phyloP scores from a whole-genome alignment of 129 eudicot genomes.

The Pulicaria dysenterica region DNA sequence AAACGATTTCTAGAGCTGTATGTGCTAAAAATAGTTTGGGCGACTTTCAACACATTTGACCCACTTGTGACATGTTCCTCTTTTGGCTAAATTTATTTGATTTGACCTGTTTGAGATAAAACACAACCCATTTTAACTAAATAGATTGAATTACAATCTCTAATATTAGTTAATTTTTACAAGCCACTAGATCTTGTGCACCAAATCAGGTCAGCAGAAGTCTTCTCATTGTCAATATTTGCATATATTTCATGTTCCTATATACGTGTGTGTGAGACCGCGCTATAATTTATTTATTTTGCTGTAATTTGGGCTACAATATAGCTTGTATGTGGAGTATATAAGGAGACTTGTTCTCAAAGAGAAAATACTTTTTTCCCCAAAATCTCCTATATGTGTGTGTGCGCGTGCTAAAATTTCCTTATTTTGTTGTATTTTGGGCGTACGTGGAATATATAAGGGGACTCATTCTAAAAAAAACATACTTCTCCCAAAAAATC shows the following conservation, averaged over 20 bases:
- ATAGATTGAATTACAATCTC: neutral
- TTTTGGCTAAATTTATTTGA: neutral
- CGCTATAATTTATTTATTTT: neutral
- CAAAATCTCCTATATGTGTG: too few species aligned
- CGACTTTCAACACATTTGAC: too few species aligned
- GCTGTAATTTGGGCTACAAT: neutral
- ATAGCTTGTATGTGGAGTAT: neutral
- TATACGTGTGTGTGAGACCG: neutral
- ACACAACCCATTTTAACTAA: too few species aligned
- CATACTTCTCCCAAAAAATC: too few species aligned
- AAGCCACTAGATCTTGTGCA: neutral
- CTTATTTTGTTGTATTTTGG: too few species aligned
- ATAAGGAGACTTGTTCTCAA: neutral
- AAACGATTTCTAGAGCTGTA: too few species aligned
- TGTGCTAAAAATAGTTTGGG: too few species aligned
- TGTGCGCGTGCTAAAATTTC: too few species aligned
- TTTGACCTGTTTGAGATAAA: neutral
- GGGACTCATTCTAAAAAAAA: too few species aligned
- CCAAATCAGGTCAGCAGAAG: neutral
- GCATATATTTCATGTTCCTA: neutral
- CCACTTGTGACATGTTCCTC: too few species aligned
- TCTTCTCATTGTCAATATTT: neutral
- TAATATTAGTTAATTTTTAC: neutral
- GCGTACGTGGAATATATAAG: too few species aligned
- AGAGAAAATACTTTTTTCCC: too few species aligned